These are phyloP conservation scores for Nannochloropsis gaditana DNA, from an alignment of 108 stramenopile genomes.

Conservation along the genomic window DNA sequence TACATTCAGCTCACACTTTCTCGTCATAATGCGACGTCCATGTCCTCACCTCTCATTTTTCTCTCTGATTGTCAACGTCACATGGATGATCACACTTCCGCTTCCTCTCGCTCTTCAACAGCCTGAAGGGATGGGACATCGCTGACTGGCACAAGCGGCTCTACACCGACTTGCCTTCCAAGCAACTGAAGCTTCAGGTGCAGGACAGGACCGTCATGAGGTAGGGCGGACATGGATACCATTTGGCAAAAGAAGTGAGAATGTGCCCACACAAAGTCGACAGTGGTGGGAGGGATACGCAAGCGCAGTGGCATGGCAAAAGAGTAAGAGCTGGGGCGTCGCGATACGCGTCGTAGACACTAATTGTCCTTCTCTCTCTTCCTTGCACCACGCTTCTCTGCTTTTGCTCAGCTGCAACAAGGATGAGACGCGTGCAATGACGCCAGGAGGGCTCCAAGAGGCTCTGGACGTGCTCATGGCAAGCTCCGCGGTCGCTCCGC, in stretches of 20 bases:
- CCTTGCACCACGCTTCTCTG: neutral
- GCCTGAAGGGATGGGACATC: constrained; percentile 21
- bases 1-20: neutral
- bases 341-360: too few relatives aligned
- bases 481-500: constrained; percentile 22
- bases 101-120: neutral
- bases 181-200: constrained; percentile 86
- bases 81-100: neutral
- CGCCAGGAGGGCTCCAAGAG: constrained; percentile 71
- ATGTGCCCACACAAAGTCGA: too few relatives aligned
- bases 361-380: neutral
- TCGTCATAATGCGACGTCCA: neutral
- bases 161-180: constrained; percentile 84
- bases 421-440: constrained; percentile 76
- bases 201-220: constrained; percentile 65
- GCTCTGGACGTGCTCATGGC: constrained; percentile 67
- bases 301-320: too few relatives aligned
- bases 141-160: constrained; percentile 29
- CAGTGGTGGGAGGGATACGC: too few relatives aligned
- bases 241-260: too few relatives aligned
- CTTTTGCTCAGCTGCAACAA: constrained; percentile 60
- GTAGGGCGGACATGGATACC: neutral
- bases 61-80: neutral
- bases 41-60: neutral
- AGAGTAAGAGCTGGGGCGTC: too few relatives aligned